Percentiles rank a stretch among this genome's conserved stretches.
These are phyloP conservation scores for Emericellopsis terricola DNA, from an alignment of 495 filamentous ascomycete species.

Conservation along the genomic window DNA sequence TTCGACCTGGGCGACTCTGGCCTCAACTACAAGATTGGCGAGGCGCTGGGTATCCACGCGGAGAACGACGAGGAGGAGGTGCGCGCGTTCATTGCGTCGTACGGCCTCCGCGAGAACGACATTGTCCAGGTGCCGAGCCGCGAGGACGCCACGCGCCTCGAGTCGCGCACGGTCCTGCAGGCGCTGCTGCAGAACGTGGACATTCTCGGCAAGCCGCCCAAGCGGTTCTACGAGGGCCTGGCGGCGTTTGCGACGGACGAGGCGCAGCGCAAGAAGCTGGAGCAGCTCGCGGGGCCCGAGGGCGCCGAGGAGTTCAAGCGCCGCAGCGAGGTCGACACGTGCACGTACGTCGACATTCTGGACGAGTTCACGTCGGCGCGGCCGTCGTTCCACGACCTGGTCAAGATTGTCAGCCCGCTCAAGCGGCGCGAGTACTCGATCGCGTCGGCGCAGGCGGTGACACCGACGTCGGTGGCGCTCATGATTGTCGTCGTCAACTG, in stretches of 20 bases:
- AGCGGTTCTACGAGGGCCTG: constrained; percentile 89
- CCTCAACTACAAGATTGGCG: constrained; percentile 89
- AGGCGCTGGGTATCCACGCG: constrained; percentile 92
- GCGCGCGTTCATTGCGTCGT: constrained; percentile 69
- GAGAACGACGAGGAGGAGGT: constrained; percentile 76
- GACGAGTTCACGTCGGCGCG: constrained; percentile 77
- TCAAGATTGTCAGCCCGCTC: constrained; percentile 72
- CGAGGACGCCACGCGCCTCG: constrained; percentile 56
- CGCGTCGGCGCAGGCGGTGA: constrained; percentile 85
- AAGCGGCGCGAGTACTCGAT: constrained; percentile 98
- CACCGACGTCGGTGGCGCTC: constrained; percentile 68
- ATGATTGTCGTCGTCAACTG: constrained; percentile 97
- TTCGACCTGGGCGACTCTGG: constrained; percentile 86
- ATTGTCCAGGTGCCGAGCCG: constrained; percentile 82
- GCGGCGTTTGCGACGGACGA: constrained; percentile 73
- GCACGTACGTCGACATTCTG: constrained; percentile 83
- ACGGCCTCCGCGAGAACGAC: constrained; percentile 63
- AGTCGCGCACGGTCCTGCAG: constrained; percentile 89
- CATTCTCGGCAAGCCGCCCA: constrained; percentile 90
- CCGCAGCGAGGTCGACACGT: constrained; percentile 78
- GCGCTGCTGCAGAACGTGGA: constrained; percentile 85
- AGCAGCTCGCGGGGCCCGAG: constrained; percentile 59
- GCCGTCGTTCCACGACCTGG: constrained; percentile 78
- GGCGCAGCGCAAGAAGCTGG: constrained; percentile 63
- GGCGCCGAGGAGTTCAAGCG: constrained; percentile 91